Conservation (phyloP, 1,284 basidiomycete genomes). For the Pseudozyma tsukubaensis region DNA sequence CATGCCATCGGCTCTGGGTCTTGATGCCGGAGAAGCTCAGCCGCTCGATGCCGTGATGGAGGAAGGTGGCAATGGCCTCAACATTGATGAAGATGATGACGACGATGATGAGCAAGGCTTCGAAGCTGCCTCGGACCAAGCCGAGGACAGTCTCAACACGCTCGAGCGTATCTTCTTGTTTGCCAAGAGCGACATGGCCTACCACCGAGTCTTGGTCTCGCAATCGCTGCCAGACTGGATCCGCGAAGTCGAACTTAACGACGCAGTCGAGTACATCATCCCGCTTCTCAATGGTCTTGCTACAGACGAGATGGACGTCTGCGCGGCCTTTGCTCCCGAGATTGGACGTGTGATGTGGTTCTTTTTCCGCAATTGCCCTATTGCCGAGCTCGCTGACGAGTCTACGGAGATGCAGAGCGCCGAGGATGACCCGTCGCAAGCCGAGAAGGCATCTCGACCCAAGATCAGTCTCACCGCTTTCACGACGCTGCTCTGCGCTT, state of each 20-base stretch:
- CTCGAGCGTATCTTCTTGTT: constrained; percentile 95
- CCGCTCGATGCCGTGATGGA: constrained; percentile 31
- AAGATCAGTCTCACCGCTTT: constrained; percentile 84
- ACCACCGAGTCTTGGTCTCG: constrained; percentile 83
- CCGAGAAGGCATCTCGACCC: constrained; percentile 69
- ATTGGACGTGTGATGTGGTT: constrained; percentile 90
- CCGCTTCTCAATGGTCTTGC: constrained; percentile 88
- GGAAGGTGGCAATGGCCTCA: constrained; percentile 7
- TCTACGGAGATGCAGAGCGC: constrained; percentile 41
- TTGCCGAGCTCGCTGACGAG: constrained; percentile 44
- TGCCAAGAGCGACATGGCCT: constrained; percentile 83
- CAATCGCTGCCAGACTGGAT: constrained; percentile 67
- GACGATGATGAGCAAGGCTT: constrained; percentile 30
- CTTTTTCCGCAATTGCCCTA: constrained; percentile 80
- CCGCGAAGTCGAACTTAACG: constrained; percentile 75
- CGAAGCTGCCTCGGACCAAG: constrained; percentile 20
- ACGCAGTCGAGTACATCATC: constrained; percentile 92
- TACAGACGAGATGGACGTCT: constrained; percentile 90
- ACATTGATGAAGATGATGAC: constrained; percentile 19
- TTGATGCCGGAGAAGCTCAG: constrained; percentile 33
- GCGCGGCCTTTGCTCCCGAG: constrained; percentile 86
- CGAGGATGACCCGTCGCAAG: constrained; percentile 34
- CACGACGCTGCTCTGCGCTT: constrained; percentile 88
- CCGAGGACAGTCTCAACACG: constrained; percentile 73
- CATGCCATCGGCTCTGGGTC: constrained; percentile 47